phyloP scores from a whole-genome alignment of 1,139 yeast genomes.

The Kurtzmaniella natalensis region DNA sequence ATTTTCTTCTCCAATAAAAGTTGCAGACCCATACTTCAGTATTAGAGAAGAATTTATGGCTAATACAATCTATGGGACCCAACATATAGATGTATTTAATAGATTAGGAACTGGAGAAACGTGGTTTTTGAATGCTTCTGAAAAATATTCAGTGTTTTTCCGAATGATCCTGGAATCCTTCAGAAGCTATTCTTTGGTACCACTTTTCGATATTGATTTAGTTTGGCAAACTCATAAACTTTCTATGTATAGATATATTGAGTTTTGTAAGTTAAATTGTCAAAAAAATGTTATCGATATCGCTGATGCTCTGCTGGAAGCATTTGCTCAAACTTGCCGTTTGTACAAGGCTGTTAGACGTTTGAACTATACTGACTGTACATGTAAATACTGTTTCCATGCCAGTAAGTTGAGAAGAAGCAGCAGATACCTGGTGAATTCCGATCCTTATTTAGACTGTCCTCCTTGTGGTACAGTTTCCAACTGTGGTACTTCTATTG shows the following conservation, averaged over 20 bases:
- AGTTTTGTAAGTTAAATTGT: constrained; percentile 2
- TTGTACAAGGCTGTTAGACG: constrained; percentile 4
- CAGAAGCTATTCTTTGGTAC: constrained; percentile 6
- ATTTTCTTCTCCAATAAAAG: constrained; percentile 2
- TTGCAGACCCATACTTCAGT: constrained; percentile 2
- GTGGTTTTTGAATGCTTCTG: too few relatives aligned
- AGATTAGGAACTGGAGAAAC: background rate
- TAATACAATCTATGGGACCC: background rate
- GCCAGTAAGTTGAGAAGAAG: constrained; percentile 3
- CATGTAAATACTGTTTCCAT: constrained; percentile 5
- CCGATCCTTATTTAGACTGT: background rate
- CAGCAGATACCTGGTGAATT: constrained; percentile 4
- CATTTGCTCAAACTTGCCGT: constrained; percentile 5
- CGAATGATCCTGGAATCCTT: constrained; percentile 3
- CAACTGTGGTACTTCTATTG: background rate
- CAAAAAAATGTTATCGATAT: constrained; percentile 5
- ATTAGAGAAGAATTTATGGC: constrained; percentile 2
- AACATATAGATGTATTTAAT: background rate
- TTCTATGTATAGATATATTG: constrained; percentile 4
- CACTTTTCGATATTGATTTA: constrained; percentile 5
- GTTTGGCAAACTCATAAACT: constrained; percentile 7
- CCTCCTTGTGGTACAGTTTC: background rate
- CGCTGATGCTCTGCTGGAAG: background rate
- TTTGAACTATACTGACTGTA: constrained; percentile 4
- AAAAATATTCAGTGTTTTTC: constrained; percentile 3